Base-by-base conservation (phyloP, 805 yeast species). In the Saccharomycopsis babjevae region DNA sequence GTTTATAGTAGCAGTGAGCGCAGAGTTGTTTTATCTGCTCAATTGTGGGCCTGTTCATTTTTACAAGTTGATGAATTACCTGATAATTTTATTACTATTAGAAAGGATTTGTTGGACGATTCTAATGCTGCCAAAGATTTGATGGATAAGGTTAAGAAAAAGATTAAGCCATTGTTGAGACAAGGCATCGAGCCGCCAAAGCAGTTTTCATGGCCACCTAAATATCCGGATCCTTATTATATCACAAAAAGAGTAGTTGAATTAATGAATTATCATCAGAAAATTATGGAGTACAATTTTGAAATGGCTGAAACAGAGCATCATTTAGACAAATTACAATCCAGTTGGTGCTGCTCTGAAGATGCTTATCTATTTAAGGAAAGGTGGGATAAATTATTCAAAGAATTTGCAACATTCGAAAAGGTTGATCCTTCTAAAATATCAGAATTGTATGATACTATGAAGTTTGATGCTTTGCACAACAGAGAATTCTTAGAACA, bases 141-240 rank as follows among this genome's bases (percentile, higher is more conserved):
- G 57, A 94, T 93, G 98, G 99, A 94, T 70, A 89, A 91, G 69
- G 99, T 94, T 43, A 94, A 94, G 74, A 94, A 94, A 83, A 90
- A 92, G 77, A 79, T 94, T 69, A 94, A 94, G 73, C 97, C 98
- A 0, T 77, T 94, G 68, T 77, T 94, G 59, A 83, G 99, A 73
- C 94, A 92, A 72, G 99, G 99, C 1, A 89, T 90, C 60, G 96
- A 90, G 67, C 97, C 98, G 0, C 98, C 99, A 18, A 88, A 96
- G 0, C 97, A 94, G 70, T 94, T 94, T 73, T 89, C 99, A 0
- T 94, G 99, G 99, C 99, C 99, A 0, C 89, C 94, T 20, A 90
- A 90, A 70, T 91, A 94, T 89, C 98, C 99, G 0, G 96, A 94
- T 70, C 99, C 99, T 1, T 93, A 90, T 69, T 83, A 85, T 57